Evolutionary conservation across 1,284 basidiomycete genomes (phyloP), one percentile per base, ranked within the genome.

Genomic region (Volvariella surrecta): DNA sequence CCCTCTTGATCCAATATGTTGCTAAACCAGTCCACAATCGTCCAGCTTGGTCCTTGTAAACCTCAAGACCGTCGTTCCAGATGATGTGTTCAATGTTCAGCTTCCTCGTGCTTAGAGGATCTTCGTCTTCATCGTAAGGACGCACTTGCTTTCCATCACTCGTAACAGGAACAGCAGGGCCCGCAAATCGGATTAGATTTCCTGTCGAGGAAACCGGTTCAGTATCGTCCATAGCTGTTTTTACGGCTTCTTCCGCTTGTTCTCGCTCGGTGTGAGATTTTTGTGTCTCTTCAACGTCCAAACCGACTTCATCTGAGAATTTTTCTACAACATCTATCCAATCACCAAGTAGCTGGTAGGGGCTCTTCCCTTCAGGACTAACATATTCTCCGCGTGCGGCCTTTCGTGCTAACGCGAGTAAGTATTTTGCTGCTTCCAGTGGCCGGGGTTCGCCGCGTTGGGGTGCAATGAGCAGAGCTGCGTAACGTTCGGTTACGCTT

Each of bases 1-100:
- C 90, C 1, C 92, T 82, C 65, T 97, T 96, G 67, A 96, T 94
- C 93, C 94, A 99, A 60, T 96, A 99, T 0, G 95, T 98, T 2
- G 95, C 95, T 30, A 99, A 63, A 0, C 95, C 95, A 3, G 92
- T 90, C 93, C 94, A 99, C 10, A 99, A 67, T 28, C 91, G 79
- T 8, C 96, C 96, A 1, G 93, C 90, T 66, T 99, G 95, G 61
- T 99, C 96, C 56, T 91, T 90, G 64, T 96, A 99, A 11, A 90
- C 68, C 3, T 73, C 73, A 28, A 99, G 68, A 6, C 95, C 96
- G 53, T 98, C 92, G 42, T 80, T 76, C 32, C 77, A 76, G 30
- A 99, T 77, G 49, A 99, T 86, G 18, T 70, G 68, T 53, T 94
- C 91, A 40, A 99, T 82, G 55, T 98, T 90, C 41, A 98, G 73